phyloP scores from a whole-genome alignment of 495 filamentous ascomycete species.

The Neurospora intermedia region DNA sequence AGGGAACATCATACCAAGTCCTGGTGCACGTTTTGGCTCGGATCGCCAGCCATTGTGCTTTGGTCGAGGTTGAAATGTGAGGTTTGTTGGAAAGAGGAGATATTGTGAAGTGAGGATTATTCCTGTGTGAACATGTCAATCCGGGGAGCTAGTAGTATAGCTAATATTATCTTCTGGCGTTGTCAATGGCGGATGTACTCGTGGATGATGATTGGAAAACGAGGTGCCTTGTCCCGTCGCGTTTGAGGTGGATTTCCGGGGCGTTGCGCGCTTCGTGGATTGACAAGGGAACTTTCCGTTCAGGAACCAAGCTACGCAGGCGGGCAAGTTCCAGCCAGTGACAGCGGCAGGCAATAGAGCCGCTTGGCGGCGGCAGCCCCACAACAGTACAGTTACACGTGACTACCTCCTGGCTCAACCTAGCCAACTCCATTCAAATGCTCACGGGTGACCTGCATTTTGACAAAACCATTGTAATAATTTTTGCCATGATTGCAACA shows the following conservation, averaged over 20 bases:
- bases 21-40: slow-evolving; percentile 27
- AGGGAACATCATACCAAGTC: slow-evolving; percentile 18
- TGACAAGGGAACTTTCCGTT: not conserved
- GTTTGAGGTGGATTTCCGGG: not conserved
- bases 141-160: not conserved
- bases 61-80: not conserved
- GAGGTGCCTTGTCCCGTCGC: not conserved
- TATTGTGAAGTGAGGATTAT: not conserved
- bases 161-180: not conserved
- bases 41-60: slow-evolving; percentile 19
- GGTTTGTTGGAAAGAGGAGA: not conserved
- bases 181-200: not conserved
- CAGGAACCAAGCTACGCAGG: not conserved
- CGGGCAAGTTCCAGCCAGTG: not conserved
- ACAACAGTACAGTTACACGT: not conserved
- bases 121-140: not conserved
- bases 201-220: not conserved
- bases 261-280: not conserved
- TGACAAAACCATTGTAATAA: not conserved
- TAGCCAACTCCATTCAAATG: not conserved
- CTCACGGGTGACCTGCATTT: not conserved
- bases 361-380: not conserved
- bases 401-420: not conserved
- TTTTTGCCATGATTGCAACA: not conserved
- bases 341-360: not conserved